These are phyloP conservation scores for Trichocladium uniseriatum DNA, from an alignment of 495 filamentous ascomycete genomes.

Conservation along the genomic window DNA sequence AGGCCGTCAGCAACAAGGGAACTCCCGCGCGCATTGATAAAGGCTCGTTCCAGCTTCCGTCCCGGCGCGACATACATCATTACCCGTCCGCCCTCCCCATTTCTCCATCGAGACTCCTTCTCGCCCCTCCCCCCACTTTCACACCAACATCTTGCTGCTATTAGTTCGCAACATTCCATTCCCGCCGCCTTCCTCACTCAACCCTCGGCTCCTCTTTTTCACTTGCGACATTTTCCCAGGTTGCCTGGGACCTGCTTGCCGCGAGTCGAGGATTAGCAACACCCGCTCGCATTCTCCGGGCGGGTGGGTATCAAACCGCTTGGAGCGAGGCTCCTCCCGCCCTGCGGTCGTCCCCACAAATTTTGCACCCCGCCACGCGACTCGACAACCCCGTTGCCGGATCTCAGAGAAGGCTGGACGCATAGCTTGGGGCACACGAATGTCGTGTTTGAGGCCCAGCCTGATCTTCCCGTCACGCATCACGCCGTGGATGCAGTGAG, in stretches of 20 bases:
- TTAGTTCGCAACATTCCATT: constrained; percentile 8
- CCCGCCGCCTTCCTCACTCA: not conserved
- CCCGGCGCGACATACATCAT: constrained; percentile 19
- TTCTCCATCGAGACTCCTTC: constrained; percentile 1
- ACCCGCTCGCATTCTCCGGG: not conserved
- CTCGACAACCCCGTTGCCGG: not conserved
- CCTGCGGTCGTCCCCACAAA: constrained; percentile 1
- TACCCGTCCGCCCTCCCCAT: constrained; percentile 14
- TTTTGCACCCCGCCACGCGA: not conserved
- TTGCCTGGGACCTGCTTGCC: not conserved
- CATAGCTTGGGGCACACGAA: not conserved
- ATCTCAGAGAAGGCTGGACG: not conserved
- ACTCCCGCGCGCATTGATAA: constrained; percentile 26
- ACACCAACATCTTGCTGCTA: not conserved
- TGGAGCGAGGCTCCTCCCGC: constrained; percentile 9
- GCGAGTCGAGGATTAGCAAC: not conserved
- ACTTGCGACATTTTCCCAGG: not conserved
- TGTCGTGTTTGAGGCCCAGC: not conserved
- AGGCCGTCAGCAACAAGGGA: constrained; percentile 26
- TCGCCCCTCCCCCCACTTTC: constrained; percentile 4
- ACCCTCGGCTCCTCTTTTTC: not conserved
- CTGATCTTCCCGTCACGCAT: no score
- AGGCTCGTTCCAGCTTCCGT: constrained; percentile 21
- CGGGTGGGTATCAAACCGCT: not conserved
- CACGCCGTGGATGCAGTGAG: no score